Conservation (phyloP, 2,329 filamentous ascomycete genomes). For the Sporothrix dimorphospora region DNA sequence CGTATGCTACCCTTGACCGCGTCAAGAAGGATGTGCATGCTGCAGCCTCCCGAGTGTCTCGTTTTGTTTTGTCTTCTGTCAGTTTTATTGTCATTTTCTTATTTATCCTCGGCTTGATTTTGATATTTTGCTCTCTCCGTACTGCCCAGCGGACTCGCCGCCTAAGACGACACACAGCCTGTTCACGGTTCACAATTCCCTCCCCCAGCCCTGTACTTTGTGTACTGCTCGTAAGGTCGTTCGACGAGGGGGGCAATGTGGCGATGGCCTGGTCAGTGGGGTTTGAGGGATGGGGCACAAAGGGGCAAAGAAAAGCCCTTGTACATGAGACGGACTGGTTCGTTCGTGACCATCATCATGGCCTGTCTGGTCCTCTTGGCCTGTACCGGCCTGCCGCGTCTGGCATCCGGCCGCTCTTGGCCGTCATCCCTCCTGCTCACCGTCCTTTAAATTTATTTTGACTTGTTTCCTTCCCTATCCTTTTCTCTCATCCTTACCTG, state of each 20-base stretch:
- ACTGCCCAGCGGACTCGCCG: neutral
- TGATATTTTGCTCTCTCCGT: neutral
- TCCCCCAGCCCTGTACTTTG: neutral
- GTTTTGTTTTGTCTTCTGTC: neutral
- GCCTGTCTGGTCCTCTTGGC: neutral
- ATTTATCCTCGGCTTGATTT: neutral
- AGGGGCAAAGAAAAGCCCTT: neutral
- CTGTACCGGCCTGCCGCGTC: neutral
- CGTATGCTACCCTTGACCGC: neutral
- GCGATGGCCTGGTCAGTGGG: too few species aligned
- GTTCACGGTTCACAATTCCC: neutral
- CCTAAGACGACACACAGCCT: neutral
- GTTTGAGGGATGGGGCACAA: neutral
- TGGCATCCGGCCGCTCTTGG: neutral
- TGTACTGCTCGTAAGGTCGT: neutral
- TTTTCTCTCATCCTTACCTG: neutral
- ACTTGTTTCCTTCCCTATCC: neutral
- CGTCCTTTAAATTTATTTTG: neutral
- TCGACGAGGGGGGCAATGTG: neutral
- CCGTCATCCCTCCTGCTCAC: neutral
- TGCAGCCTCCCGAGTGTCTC: neutral
- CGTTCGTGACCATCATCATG: neutral
- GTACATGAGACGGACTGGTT: neutral
- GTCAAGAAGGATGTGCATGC: neutral
- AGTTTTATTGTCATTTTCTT: neutral